These are phyloP conservation scores for Talaromyces sp. DNA, from an alignment of 2,329 filamentous ascomycete genomes.

Conservation along the genomic window DNA sequence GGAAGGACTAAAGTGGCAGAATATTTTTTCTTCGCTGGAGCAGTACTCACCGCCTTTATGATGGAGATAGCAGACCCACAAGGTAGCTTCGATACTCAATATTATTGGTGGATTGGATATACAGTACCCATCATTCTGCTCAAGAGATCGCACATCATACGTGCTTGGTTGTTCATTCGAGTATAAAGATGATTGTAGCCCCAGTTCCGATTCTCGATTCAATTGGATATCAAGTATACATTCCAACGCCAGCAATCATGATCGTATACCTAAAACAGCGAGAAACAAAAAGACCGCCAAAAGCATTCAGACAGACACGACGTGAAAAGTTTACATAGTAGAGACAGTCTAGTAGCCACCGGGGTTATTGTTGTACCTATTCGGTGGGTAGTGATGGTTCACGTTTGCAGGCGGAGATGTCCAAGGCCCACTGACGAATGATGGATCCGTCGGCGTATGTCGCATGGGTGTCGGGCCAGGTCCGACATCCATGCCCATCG, in stretches of 20 bases:
- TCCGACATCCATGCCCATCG: neutral
- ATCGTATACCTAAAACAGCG: neutral
- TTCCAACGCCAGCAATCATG: neutral
- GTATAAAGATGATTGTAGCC: too few species aligned
- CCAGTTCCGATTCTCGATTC: neutral
- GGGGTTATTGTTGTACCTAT: constrained; percentile 13
- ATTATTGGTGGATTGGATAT: neutral
- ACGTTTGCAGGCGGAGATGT: constrained; percentile 22
- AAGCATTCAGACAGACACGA: neutral
- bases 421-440: constrained; percentile 35
- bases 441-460: constrained; percentile 26
- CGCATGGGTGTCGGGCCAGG: constrained; percentile 15
- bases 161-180: neutral
- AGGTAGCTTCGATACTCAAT: neutral
- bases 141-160: neutral
- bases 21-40: constrained; percentile 13
- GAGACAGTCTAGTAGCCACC: constrained; percentile 7
- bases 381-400: constrained; percentile 11
- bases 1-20: constrained; percentile 16
- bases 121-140: neutral
- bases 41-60: constrained; percentile 3
- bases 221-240: constrained; percentile 6
- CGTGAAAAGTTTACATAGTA: neutral
- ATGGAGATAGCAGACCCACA: neutral
- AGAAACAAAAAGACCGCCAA: neutral